Evolutionary conservation across 225 moss, liverwort and hornwort species (phyloP).

Genomic region (Polytrichum commune): DNA sequence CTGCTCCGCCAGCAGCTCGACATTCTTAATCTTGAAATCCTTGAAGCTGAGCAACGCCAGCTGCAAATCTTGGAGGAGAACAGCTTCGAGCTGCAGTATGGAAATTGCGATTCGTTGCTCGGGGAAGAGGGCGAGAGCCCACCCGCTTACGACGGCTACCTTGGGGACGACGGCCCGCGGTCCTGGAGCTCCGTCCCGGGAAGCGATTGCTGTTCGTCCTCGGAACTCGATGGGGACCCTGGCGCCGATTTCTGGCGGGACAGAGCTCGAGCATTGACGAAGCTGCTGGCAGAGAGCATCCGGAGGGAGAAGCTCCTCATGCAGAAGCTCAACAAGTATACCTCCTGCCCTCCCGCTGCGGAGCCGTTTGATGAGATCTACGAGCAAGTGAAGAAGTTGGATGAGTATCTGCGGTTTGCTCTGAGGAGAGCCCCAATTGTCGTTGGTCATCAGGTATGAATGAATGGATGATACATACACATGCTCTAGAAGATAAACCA

Average conservation of each 20-base stretch:
- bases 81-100: not conserved
- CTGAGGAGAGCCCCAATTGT: conserved; percentile 45
- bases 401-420: conserved; percentile 48
- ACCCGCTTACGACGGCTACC: not conserved
- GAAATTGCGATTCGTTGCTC: not conserved
- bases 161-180: not conserved
- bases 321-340: not conserved
- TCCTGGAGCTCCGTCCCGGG: conserved; percentile 13
- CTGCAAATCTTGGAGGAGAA: conserved; percentile 6
- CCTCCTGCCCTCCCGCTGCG: not conserved
- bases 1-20: conserved; percentile 43
- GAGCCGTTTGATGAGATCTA: conserved; percentile 29
- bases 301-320: conserved; percentile 7
- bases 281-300: conserved; percentile 10
- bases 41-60: conserved; percentile 21
- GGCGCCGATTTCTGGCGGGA: conserved; percentile 12
- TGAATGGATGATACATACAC: not conserved
- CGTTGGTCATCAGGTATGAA: conserved; percentile 47
- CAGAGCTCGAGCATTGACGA: conserved; percentile 1
- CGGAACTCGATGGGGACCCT: conserved; percentile 2
- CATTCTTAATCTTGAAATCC: conserved; percentile 30
- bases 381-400: conserved; percentile 27
- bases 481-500: too few species aligned
- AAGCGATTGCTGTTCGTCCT: conserved; percentile 3
- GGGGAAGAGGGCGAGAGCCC: too few species aligned